Base-by-base conservation (phyloP, 139 green algal species). In the Chlorella sp. region DNA sequence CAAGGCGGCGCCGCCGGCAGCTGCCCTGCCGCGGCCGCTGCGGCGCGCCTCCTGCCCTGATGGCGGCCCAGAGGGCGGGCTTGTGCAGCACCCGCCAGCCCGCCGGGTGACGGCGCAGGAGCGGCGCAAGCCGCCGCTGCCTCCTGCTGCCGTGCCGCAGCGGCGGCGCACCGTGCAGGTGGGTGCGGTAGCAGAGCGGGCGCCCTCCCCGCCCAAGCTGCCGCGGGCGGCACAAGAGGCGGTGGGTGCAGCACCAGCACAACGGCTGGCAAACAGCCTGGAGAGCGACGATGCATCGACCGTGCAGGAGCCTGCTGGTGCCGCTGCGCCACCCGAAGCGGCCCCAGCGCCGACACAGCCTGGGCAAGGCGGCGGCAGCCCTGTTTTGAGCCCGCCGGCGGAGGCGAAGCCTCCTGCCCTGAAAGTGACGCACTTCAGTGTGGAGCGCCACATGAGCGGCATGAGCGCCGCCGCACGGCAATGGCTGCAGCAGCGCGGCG, bases 101-200 rank as follows among this genome's bases (percentile, higher is more conserved):
- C 32, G 68, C 34, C 11, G 34, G 55, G 21, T 25, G 16, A 34
- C 38, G 1, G 34, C 1, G 18, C 44, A 12, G 9, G 73, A 65
- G 47, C 47, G 75, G 9, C 75, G 36, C 75, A 81, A 69, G 75
- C 56, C 75, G 75, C 75, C 75, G 56, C 75, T 81, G 34, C 75
- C 75, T 34, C n/a, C 75, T 2, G 55, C 23, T 4, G 75, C 55
- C 4, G 75, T 81, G 55, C 55, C 75, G 32, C 55, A 17, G 34
- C 75, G 55, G 18, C 51, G 75, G 16, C 34, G 25, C 30, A 70
- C 75, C 6, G 47, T 44, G n/a, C 47, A 44, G 73, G 71, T 26
- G 25, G 39, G 25, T 0, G 26, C 39, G 13, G 73, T n/a, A 47
- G n/a, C 18, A 3, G 51, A 60, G 51, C 51, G 51, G 51, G 51